Base-by-base conservation (phyloP, 2,329 filamentous ascomycete species). In the Knufia fluminis region DNA sequence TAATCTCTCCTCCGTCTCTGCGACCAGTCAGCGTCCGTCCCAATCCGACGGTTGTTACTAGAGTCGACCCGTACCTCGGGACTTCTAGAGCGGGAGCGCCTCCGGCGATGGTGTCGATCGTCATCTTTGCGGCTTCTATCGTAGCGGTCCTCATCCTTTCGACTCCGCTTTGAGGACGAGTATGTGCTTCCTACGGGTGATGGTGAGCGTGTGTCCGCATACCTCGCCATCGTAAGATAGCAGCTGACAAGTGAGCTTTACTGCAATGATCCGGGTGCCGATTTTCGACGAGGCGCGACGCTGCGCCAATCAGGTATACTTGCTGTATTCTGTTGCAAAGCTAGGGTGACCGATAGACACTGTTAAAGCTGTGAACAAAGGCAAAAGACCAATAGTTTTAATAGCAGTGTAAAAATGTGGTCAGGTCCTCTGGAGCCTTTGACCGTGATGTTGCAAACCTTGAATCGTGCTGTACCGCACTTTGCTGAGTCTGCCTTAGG, bases 101-200 rank as follows among this genome's bases (percentile, higher is more conserved):
- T 66, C 45, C 54, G 49, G 50, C 71, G 66, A 57, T 68, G 68
- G 46, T 64, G 61, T 53, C 72, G 70, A 43, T 66, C 66, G 63
- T 76, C 73, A 61, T 77, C 74, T 58, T 72, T 68, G 36, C 73
- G 67, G 58, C 68, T 72, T 62, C 70, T 69, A 45, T 77, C 74
- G 60, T 71, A 66, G 55, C 74, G 70, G 60, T 73, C 68, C 64
- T 76, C 70, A 59, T 74, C 76, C 67, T 74, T 71, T 61, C 73
- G 71, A 61, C 61, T 69, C 54, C 80, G 79, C 71, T 80, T 84
- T 72, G 80, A 82, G 64, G 82, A 80, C 69, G 80, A 82, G 69
- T 79, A 77, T 66, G 85, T 82, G 77, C 85, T 88, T 80, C 85
- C 85, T 89, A 83, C 82, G 83, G 85, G 85, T 82, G 84, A 88